Base-by-base conservation (phyloP, 371 early-diverging fungal species). In the Fennellomyces sp. region DNA sequence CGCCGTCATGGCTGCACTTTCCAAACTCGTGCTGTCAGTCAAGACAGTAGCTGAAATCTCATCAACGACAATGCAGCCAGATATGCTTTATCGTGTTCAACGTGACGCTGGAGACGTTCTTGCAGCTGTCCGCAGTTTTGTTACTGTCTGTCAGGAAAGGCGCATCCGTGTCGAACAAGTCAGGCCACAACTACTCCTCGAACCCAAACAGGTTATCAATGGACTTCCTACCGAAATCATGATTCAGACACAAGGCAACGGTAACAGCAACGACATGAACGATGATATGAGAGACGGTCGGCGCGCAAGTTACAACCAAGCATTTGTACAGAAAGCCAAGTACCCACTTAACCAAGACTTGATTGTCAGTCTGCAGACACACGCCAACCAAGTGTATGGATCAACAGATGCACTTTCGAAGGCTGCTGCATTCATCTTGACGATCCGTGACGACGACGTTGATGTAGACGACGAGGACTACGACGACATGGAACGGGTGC, bases 1-100 rank as follows among this genome's bases (percentile, higher is more conserved):
- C 41, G 76, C 96, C 31, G 85, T 92, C n/a, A 85, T 92, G 78
- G 84, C 88, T 3, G 75, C 90, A 0, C 74, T 95, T 8, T 90
- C 91, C 17, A 93, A 92, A 52, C 77, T 97, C 33, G 86, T 93
- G 27, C 45, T 49, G 26, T 61, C 61, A 25, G 59, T 59, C 13
- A 59, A 59, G 33, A 50, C 59, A 15, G 81, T 95, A 42, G 84
- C 93, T 5, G 89, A 92, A 11, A 81, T 94, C 36, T 84, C 92
- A 5, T 88, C 91, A 5, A 88, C 91, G 52, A 82, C 87, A 12
- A 82, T 89, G 21, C 45, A 53, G 23, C 45, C 64, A 0, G 71
- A 67, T 15, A 39, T 47, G 17, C 39, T 65, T 1, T 52, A 60
- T 41, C 73, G 70, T 59, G 72, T 81, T 17, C 73, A 73, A 53